phyloP scores from a whole-genome alignment of 2,329 filamentous ascomycete species.

The Fusarium continuum region DNA sequence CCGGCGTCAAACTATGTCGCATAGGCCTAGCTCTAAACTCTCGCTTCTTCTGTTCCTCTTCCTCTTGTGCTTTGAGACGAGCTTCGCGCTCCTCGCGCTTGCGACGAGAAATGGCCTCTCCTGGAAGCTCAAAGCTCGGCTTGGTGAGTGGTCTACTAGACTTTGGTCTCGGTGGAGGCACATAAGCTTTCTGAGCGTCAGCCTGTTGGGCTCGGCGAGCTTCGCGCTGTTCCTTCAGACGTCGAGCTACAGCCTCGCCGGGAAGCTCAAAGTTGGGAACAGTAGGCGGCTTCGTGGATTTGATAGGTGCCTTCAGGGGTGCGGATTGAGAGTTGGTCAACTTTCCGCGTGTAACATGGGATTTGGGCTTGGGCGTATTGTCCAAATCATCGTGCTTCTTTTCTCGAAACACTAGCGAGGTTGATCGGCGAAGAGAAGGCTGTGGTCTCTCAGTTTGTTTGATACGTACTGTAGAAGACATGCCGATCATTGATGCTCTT shows the following conservation, averaged over 20 bases:
- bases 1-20: constrained; percentile 54
- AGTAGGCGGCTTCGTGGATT: constrained; percentile 64
- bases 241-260: constrained; percentile 67
- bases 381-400: constrained; percentile 34
- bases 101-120: constrained; percentile 66
- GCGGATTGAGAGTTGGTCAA: constrained; percentile 22
- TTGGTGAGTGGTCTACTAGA: constrained; percentile 62
- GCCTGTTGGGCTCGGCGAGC: constrained; percentile 57
- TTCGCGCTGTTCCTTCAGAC: constrained; percentile 67
- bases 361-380: constrained; percentile 22
- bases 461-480: constrained; percentile 53
- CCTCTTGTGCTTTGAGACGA: constrained; percentile 64
- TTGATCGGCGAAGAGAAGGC: constrained; percentile 54
- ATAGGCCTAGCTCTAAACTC: constrained; percentile 72
- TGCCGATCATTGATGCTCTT: constrained; percentile 45
- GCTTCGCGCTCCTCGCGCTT: constrained; percentile 66
- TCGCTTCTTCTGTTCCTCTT: constrained; percentile 67
- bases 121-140: constrained; percentile 69
- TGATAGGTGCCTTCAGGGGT: constrained; percentile 56
- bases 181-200: constrained; percentile 47
- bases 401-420: constrained; percentile 52
- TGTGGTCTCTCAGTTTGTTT: constrained; percentile 52
- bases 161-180: constrained; percentile 57
- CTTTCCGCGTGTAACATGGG: constrained; percentile 33
- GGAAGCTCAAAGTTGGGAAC: constrained; percentile 68